A percentile compares a stretch with the other conserved stretches of the same genome.
Conservation (phyloP, 257 asterid genomes). For the Cinchona pubescens region DNA sequence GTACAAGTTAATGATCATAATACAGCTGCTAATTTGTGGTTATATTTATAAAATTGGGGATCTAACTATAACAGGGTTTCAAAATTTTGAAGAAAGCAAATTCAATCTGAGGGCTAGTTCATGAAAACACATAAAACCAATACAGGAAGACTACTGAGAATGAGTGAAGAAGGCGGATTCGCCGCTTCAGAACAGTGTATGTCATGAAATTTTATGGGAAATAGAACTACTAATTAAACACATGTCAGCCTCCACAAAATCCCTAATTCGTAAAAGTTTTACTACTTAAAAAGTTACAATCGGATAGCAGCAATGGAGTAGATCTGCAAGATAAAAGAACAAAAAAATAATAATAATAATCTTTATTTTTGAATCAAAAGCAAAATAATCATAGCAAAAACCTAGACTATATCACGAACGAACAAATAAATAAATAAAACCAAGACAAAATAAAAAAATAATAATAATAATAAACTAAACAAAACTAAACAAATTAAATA, state of each 20-base stretch:
- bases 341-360: background rate
- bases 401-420: background rate
- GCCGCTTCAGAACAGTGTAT: conserved; percentile 39
- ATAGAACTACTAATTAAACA: background rate
- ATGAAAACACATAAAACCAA: conserved; percentile 87
- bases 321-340: conserved; percentile 13
- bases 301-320: background rate
- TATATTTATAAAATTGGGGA: background rate
- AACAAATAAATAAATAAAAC: background rate
- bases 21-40: background rate
- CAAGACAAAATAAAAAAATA: background rate
- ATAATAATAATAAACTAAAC: background rate
- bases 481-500: background rate
- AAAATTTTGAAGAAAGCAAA: background rate
- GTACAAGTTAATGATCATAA: background rate
- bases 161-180: conserved; percentile 73
- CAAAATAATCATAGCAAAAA: background rate
- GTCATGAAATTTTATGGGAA: conserved; percentile 42
- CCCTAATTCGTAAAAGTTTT: background rate
- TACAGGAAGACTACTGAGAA: conserved; percentile 85
- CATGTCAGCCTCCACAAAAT: background rate
- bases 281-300: background rate
- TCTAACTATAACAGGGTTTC: background rate
- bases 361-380: background rate
- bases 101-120: conserved; percentile 29